Percentiles rank a stretch among this genome's conserved stretches.
These are phyloP conservation scores for Lepraria neglecta DNA, from an alignment of 495 filamentous ascomycete genomes.

Conservation along the genomic window DNA sequence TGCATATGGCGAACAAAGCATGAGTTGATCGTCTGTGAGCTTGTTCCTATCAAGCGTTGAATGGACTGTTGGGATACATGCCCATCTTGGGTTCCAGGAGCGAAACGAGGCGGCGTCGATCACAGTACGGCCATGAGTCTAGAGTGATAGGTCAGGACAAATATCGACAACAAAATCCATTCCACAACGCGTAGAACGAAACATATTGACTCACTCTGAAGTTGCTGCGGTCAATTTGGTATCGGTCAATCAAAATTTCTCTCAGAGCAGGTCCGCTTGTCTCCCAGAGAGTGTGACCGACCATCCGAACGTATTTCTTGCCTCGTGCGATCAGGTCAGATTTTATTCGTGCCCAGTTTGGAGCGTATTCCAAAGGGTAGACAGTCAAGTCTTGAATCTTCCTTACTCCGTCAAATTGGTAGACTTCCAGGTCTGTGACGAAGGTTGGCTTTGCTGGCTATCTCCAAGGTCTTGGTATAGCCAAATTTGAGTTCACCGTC, in stretches of 20 bases:
- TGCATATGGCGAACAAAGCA: constrained; percentile 17
- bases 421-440: constrained; percentile 14
- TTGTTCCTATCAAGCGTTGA: constrained; percentile 11
- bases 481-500: constrained; percentile 23
- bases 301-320: constrained; percentile 19
- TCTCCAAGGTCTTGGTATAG: constrained; percentile 14
- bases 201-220: constrained; percentile 7
- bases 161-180: not conserved
- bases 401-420: constrained; percentile 15
- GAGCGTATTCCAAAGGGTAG: constrained; percentile 11
- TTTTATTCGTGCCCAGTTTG: not conserved
- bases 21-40: constrained; percentile 17
- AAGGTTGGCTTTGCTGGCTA: constrained; percentile 13
- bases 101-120: constrained; percentile 17
- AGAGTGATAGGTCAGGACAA: not conserved
- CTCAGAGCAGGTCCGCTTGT: constrained; percentile 17
- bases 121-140: constrained; percentile 20
- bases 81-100: constrained; percentile 16
- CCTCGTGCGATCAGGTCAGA: constrained; percentile 8
- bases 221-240: constrained; percentile 9
- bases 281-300: constrained; percentile 20
- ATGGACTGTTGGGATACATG: constrained; percentile 20
- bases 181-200: too few relatives aligned
- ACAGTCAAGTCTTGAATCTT: constrained; percentile 17
- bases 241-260: constrained; percentile 16